Evolutionary conservation across 2,329 filamentous ascomycete species (phyloP), one percentile per base, ranked within the genome.

Genomic region (Penicillium expansum): DNA sequence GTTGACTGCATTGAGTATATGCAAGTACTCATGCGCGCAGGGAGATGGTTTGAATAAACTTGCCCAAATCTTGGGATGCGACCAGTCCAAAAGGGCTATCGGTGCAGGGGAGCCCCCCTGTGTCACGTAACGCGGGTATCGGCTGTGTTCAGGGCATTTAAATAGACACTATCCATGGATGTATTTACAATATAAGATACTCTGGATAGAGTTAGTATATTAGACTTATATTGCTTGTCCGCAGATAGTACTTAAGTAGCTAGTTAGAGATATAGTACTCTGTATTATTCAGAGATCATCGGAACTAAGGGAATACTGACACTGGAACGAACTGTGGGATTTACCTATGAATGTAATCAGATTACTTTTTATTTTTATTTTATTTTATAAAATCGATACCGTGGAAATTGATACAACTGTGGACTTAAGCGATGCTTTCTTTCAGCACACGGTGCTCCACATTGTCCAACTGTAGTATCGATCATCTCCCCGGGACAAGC

Each of bases 401-500:
- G 22, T 50, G 44, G 47, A 18, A 50, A 50, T 24, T 44, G 51
- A 55, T 50, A 44, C 24, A 29, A 29, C 27, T 29, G 27, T 29
- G 27, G 27, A 29, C 24, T 29, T 18, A 43, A 35, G 14, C 22
- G 41, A 29, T 43, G 14, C 41, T 29, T 41, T 41, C 33, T 49
- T 41, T 41, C 37, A 8, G 37, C 27, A 24, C 24, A 37, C 22
- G 35, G 16, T 43, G 38, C 50, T 49, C 61, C 55, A 54, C 57
- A 33, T 7, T 47, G 42, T 52, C 61, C 62, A 53, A 60, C 52
- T 30, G n/a, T 43, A 55, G 62, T 52, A 64, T 52, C 0, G 62
- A 64, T 63, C 62, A 57, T 47, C 57, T 59, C 50, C 51, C 62
- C 56, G 48, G 55, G 50, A 48, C 57, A 53, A 60, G 39, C 51